Conservation (phyloP, 345 rosid species). For the Dovyalis caffra region DNA sequence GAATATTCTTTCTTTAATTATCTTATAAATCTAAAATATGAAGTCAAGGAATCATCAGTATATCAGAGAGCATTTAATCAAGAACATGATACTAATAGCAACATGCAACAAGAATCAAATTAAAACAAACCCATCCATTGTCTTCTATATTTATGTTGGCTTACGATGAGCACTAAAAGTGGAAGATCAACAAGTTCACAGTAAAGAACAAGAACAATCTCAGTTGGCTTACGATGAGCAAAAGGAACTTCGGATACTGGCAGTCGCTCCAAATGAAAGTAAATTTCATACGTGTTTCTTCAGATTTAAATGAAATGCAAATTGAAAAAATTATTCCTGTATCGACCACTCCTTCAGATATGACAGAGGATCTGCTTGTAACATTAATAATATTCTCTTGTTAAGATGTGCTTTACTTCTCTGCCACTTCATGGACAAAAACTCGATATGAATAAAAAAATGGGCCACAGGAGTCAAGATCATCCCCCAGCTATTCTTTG, state of each 20-base stretch:
- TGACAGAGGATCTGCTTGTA: background rate
- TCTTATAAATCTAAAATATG: background rate
- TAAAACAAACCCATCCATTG: background rate
- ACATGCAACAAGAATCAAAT: slow-evolving; percentile 25
- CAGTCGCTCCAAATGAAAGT: too few species aligned
- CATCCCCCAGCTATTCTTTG: too few species aligned
- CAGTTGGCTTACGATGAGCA: slow-evolving; percentile 11
- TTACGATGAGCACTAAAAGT: slow-evolving; percentile 28
- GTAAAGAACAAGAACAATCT: slow-evolving; percentile 20
- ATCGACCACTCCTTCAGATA: background rate
- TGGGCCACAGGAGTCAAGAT: background rate
- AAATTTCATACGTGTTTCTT: background rate
- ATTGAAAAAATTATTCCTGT: background rate
- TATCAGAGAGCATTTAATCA: slow-evolving; percentile 11
- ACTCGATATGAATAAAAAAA: too few species aligned
- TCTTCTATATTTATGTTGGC: background rate
- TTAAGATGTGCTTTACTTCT: background rate
- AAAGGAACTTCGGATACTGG: background rate
- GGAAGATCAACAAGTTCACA: slow-evolving; percentile 23
- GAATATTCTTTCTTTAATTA: slow-evolving; percentile 14
- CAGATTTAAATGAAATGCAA: background rate
- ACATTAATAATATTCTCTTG: background rate
- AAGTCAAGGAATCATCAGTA: background rate
- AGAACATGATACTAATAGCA: slow-evolving; percentile 32
- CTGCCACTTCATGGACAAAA: background rate